These are phyloP conservation scores for Rhexocercosporidium sp. DNA, from an alignment of 2,329 filamentous ascomycete species.

Conservation along the genomic window DNA sequence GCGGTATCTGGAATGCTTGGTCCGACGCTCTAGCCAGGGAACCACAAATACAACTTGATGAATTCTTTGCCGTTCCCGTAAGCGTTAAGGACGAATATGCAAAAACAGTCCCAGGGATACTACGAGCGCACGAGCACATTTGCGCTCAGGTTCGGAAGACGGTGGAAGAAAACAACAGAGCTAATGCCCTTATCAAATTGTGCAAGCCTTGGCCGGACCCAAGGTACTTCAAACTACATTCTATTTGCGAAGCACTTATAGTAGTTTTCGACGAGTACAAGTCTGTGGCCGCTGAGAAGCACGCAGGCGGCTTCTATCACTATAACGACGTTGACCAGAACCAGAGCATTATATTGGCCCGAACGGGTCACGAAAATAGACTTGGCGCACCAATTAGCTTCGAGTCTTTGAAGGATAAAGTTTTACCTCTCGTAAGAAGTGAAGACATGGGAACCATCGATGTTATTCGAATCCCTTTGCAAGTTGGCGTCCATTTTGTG, in stretches of 20 bases:
- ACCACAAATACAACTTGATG: constrained; percentile 32
- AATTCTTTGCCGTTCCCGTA: constrained; percentile 33
- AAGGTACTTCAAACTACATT: constrained; percentile 32
- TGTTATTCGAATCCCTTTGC: constrained; percentile 30
- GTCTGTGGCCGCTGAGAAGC: constrained; percentile 26
- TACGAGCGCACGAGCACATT: constrained; percentile 28
- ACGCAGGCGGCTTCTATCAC: constrained; percentile 29
- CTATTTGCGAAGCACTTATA: constrained; percentile 30
- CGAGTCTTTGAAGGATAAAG: constrained; percentile 31
- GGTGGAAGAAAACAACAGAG: constrained; percentile 28
- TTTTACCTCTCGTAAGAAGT: constrained; percentile 31
- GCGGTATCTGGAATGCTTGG: constrained; percentile 34
- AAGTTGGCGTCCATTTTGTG: constrained; percentile 29
- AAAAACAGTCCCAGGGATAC: constrained; percentile 29
- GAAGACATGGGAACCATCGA: constrained; percentile 28
- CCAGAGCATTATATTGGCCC: constrained; percentile 27
- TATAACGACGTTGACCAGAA: constrained; percentile 29
- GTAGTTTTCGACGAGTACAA: constrained; percentile 30
- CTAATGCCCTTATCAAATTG: constrained; percentile 20
- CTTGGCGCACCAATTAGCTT: constrained; percentile 30
- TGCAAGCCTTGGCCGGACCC: constrained; percentile 25
- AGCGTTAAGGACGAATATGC: constrained; percentile 25
- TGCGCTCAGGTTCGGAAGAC: constrained; percentile 28
- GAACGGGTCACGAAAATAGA: constrained; percentile 25
- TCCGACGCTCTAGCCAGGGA: constrained; percentile 27